These are phyloP conservation scores for Fusarium sp. DNA, from an alignment of 2,329 filamentous ascomycete species.

Conservation along the genomic window DNA sequence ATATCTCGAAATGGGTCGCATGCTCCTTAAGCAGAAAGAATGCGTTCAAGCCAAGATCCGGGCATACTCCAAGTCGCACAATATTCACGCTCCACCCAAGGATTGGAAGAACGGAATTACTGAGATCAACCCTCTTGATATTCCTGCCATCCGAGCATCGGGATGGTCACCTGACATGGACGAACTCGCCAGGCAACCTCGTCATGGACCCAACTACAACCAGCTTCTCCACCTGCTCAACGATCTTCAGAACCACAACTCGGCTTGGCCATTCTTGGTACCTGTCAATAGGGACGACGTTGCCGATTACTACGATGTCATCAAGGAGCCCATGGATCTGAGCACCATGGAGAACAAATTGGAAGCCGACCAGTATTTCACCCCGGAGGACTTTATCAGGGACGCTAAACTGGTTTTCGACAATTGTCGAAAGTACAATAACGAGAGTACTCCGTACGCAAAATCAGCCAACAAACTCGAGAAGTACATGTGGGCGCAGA, in stretches of 20 bases:
- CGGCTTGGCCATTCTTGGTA: slow-evolving; percentile 93
- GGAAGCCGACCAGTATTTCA: slow-evolving; percentile 91
- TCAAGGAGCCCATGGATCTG: slow-evolving; percentile 97
- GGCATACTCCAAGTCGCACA: slow-evolving; percentile 88
- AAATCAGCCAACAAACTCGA: slow-evolving; percentile 95
- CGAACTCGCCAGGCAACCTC: slow-evolving; percentile 91
- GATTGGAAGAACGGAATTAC: slow-evolving; percentile 83
- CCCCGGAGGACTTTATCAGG: slow-evolving; percentile 90
- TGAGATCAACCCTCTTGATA: slow-evolving; percentile 85
- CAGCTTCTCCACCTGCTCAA: slow-evolving; percentile 93
- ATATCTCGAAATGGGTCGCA: slow-evolving; percentile 91
- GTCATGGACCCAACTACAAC: slow-evolving; percentile 96
- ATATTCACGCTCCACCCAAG: slow-evolving; percentile 85
- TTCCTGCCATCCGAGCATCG: slow-evolving; percentile 89
- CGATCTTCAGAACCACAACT: slow-evolving; percentile 92
- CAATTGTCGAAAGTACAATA: slow-evolving; percentile 97
- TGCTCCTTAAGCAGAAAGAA: slow-evolving; percentile 98
- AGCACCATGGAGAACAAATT: slow-evolving; percentile 96
- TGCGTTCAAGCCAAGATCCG: slow-evolving; percentile 95
- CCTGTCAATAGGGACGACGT: slow-evolving; percentile 97
- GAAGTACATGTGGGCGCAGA: slow-evolving; percentile 95
- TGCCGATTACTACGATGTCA: slow-evolving; percentile 98
- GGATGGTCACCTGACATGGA: slow-evolving; percentile 99
- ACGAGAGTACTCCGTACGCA: slow-evolving; percentile 92
- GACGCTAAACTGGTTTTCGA: slow-evolving; percentile 92